Evolutionary conservation across 202 grass and related monocot genomes (phyloP), one percentile per base, ranked within the genome.

Genomic region (Schoenoplectus triqueter): DNA sequence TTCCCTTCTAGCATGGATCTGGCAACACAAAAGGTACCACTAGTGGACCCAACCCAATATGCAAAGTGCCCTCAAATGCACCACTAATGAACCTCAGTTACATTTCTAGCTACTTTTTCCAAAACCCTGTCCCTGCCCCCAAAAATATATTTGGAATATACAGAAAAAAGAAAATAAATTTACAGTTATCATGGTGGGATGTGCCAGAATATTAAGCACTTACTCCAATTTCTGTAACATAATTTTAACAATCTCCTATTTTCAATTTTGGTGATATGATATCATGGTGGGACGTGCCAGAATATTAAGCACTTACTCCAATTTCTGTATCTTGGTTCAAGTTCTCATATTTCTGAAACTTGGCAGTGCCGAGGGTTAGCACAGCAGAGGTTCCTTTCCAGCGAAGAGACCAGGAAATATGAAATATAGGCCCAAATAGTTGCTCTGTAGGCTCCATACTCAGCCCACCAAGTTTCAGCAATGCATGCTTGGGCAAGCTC

Each of bases 171-270:
- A 57, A 40, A n/a, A 57, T 57, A 66, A 48, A 50, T 48, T 50
- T 50, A 47, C 48, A 41, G n/a, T n/a, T 49, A 22, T 0, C 11
- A 63, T 10, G n/a, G 66, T 66, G 19, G 44, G 79, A 66, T 21
- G 13, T 10, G 45, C 21, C 1, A 62, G n/a, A 62, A 61, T 49
- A 82, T 51, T 31, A 82, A 82, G 31, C 65, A 87, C 93, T 92
- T 95, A 98, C 93, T 85, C 87, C 86, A 63, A 95, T 94, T 89
- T 95, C 65, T 65, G 93, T 98, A 41, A 95, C 74, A 45, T 41
- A 42, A n/a, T n/a, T n/a, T n/a, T n/a, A n/a, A n/a, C n/a, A n/a
- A n/a, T n/a, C n/a, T n/a, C n/a, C n/a, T n/a, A n/a, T n/a, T n/a
- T n/a, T n/a, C n/a, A n/a, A n/a, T n/a, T n/a, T n/a, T n/a, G n/a